Base-by-base conservation (phyloP, 2,329 filamentous ascomycete species). In the Aureobasidium sp. region DNA sequence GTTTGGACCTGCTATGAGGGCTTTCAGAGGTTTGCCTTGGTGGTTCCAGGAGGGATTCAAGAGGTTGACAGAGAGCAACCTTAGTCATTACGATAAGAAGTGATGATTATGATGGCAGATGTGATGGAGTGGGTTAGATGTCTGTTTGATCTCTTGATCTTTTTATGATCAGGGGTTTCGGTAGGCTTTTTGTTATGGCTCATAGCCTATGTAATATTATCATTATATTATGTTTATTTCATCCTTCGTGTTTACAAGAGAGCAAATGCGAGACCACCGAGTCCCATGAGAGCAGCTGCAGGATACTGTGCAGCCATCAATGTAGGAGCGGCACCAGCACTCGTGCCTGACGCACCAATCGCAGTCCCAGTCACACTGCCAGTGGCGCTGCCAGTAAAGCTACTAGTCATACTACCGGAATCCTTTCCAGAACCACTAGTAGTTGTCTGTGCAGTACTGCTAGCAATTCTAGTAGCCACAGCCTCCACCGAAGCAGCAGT, bases 41-140 rank as follows among this genome's bases (percentile, higher is more conserved):
- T 69, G 68, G 68, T 10, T 69, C n/a, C 66, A 67, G 63, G 66
- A 69, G 54, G 3, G 38, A 0, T 20, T 47, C 23, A 65, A 58
- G 33, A 50, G 42, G n/a, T 27, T 36, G 2, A 54, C 60, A 1
- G 60, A 53, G 48, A 33, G n/a, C 40, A 31, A 50, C 42, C 15
- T 38, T 40, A 40, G 29, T 36, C 31, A 29, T 40, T 40, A 29
- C 11, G 29, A 47, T 20, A 60, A 48, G 42, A 38, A 40, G 43
- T 48, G 18, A 47, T 8, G 20, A 36, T 36, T 13, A 36, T 36
- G 13, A 36, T 36, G 13, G 33, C 7, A 36, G 13, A 8, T 36
- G 33, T 36, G 33, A 13, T 36, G 33, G 13, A 36, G n/a, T n/a
- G n/a, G n/a, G 33, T 8, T 36, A 13, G 33, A 36, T 7, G 13